phyloP scores from a whole-genome alignment of 2,329 filamentous ascomycete species.

The Pezicula neosporulosa region DNA sequence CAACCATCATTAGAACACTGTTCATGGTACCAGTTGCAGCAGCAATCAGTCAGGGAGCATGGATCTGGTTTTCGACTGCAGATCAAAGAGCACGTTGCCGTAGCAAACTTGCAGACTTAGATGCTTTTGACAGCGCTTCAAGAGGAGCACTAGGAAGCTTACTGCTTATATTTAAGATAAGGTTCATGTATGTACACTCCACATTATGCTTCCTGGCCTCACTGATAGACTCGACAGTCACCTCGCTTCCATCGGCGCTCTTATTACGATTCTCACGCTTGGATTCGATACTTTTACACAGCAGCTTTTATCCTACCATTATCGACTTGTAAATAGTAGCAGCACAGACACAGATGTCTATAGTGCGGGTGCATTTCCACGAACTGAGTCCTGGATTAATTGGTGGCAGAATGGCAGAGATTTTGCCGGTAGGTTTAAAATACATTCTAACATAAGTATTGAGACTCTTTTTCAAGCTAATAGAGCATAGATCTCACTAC shows the following conservation, averaged over 20 bases:
- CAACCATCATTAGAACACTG: neutral
- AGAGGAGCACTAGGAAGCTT: neutral
- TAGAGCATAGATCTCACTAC: neutral
- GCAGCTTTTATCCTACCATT: neutral
- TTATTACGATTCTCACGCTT: neutral
- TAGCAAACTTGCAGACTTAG: neutral
- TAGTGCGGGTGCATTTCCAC: neutral
- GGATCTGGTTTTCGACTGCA: neutral
- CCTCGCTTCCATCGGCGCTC: neutral
- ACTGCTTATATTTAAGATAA: neutral
- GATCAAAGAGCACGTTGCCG: neutral
- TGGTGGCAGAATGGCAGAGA: neutral
- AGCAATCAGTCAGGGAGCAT: neutral
- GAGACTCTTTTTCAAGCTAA: neutral
- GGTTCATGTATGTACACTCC: neutral
- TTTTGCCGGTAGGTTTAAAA: neutral
- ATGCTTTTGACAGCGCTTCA: neutral
- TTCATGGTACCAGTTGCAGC: neutral
- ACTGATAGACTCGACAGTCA: neutral
- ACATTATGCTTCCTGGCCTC: neutral
- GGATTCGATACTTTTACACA: constrained; percentile 1
- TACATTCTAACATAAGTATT: neutral
- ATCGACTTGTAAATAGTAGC: neutral
- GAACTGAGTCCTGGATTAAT: neutral
- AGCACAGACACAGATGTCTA: neutral